Conservation (phyloP, 139 green algal genomes). For the Chlorella ohadii region DNA sequence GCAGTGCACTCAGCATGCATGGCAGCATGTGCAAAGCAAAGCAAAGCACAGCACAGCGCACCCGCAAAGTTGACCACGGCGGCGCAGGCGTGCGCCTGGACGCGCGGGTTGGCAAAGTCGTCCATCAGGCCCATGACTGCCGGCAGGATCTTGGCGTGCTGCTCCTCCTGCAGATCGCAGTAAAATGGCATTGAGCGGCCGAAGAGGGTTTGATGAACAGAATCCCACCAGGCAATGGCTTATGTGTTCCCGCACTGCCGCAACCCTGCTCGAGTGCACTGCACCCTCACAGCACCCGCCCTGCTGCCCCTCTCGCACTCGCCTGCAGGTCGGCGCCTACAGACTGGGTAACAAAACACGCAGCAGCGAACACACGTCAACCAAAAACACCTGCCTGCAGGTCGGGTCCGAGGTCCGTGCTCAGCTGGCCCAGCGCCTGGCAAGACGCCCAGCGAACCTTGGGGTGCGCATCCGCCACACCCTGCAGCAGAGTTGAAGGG, state of each 20-base stretch:
- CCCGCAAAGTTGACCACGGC: conserved; percentile 99
- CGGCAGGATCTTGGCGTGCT: conserved; percentile 66
- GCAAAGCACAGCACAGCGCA: too few species aligned
- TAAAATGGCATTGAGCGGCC: too few species aligned
- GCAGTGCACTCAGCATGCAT: too few species aligned
- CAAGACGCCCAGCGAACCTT: conserved; percentile 96
- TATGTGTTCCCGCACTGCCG: too few species aligned
- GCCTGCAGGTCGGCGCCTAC: conserved; percentile 93
- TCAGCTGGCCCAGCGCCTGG: conserved; percentile 98
- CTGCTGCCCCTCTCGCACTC: too few species aligned
- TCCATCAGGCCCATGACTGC: conserved; percentile 79
- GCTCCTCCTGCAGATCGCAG: conserved; percentile 58
- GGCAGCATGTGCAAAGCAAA: too few species aligned
- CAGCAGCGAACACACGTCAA: too few species aligned
- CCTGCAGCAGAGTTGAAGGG: conserved; percentile 39
- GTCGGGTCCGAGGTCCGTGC: conserved; percentile 96
- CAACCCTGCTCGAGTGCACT: too few species aligned
- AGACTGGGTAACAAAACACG: too few species aligned
- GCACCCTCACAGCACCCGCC: too few species aligned
- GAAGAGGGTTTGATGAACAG: too few species aligned
- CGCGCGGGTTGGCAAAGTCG: conserved; percentile 87
- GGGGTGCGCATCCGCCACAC: conserved; percentile 74
- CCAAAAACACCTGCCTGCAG: conserved; percentile 67
- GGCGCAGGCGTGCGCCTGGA: conserved; percentile 95
- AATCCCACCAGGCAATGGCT: too few species aligned